phyloP scores from a whole-genome alignment of 2,329 filamentous ascomycete species.

The Pseudophaeomoniella oleicola region DNA sequence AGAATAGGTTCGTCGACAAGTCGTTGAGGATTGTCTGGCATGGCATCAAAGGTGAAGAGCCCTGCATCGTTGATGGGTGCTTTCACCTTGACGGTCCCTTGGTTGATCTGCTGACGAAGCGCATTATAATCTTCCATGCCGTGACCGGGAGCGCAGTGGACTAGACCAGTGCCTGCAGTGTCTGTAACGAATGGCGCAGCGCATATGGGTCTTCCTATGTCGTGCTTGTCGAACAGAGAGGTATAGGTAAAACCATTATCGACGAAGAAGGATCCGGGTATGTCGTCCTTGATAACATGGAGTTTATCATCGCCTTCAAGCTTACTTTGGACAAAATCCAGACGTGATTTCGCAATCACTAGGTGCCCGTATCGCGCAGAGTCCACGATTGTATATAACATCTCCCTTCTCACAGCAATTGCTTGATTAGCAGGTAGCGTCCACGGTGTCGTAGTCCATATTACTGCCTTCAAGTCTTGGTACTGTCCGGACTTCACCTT shows the following conservation, averaged over 20 bases:
- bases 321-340: slow-evolving; percentile 42
- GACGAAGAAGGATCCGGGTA: slow-evolving; percentile 52
- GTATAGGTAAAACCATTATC: slow-evolving; percentile 46
- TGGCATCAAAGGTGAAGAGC: slow-evolving; percentile 64
- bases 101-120: slow-evolving; percentile 23
- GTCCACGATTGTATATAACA: slow-evolving; percentile 58
- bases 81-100: slow-evolving; percentile 8
- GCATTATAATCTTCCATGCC: slow-evolving; percentile 93
- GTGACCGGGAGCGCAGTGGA: slow-evolving; percentile 87
- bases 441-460: slow-evolving; percentile 99
- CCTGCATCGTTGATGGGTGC: slow-evolving; percentile 77
- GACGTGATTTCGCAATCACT: slow-evolving; percentile 56
- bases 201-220: slow-evolving; percentile 55
- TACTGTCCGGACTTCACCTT: slow-evolving; percentile 21
- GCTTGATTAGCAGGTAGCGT: slow-evolving; percentile 86
- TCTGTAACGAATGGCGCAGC: slow-evolving; percentile 80
- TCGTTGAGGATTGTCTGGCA: slow-evolving; percentile 50
- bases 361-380: slow-evolving; percentile 43
- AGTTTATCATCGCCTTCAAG: slow-evolving; percentile 29
- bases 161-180: slow-evolving; percentile 84
- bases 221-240: slow-evolving; percentile 51
- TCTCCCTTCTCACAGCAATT: slow-evolving; percentile 62
- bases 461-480: slow-evolving; percentile 56
- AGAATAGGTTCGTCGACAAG: slow-evolving; percentile 62
- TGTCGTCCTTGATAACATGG: slow-evolving; percentile 36